These are phyloP conservation scores for Colletotrichum limetticola DNA, from an alignment of 2,329 filamentous ascomycete genomes.

Conservation along the genomic window DNA sequence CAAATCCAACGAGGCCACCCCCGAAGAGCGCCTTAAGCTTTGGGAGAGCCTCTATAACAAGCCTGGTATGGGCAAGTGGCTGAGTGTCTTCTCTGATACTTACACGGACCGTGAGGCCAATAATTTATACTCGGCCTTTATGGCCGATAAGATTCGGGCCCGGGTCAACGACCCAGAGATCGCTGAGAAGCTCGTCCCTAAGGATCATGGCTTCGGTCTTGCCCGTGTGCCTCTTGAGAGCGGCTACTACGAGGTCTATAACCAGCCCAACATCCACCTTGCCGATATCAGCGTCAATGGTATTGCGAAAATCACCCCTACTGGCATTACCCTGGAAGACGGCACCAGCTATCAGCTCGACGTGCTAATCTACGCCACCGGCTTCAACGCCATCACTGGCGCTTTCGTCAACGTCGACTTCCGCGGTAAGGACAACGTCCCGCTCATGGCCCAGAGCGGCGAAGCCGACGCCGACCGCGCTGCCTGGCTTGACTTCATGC, in stretches of 20 bases:
- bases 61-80: conserved; percentile 41
- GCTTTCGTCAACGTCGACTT: no score
- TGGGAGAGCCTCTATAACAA: conserved; percentile 52
- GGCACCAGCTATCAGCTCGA: no score
- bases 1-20: conserved; percentile 42
- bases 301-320: conserved; percentile 11
- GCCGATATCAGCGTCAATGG: conserved; percentile 63
- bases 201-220: conserved; percentile 45
- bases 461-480: no score
- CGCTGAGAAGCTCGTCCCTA: conserved; percentile 65
- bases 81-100: conserved; percentile 40
- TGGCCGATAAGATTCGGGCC: conserved; percentile 53
- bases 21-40: conserved; percentile 48
- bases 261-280: conserved; percentile 65
- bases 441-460: no score
- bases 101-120: conserved; percentile 53
- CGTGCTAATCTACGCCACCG: no score
- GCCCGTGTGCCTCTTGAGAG: conserved; percentile 68
- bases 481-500: no score
- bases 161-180: conserved; percentile 61
- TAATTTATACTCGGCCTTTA: conserved; percentile 39
- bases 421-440: no score
- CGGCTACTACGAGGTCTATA: conserved; percentile 68
- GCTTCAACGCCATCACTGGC: no score
- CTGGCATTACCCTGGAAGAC: conserved; percentile 57